phyloP scores from a whole-genome alignment of 306 rosid species.

The Rosa chinensis region DNA sequence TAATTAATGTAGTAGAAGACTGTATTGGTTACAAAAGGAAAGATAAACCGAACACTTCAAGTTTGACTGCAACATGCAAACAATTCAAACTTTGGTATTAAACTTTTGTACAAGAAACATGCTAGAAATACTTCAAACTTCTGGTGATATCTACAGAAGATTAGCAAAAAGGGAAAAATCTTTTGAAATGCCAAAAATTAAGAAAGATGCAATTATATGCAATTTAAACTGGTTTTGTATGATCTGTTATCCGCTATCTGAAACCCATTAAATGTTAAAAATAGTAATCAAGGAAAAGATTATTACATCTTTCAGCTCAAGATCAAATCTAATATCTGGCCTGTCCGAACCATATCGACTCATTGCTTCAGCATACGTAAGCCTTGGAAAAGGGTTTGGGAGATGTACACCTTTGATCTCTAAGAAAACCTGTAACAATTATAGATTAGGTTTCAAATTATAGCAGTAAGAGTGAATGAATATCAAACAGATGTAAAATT shows the following conservation, averaged over 20 bases:
- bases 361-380: conserved; percentile 96
- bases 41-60: background rate
- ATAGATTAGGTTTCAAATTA: conserved; percentile 19
- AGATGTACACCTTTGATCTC: conserved; percentile 79
- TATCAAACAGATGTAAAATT: background rate
- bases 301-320: conserved; percentile 82
- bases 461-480: conserved; percentile 7
- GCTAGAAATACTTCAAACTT: background rate
- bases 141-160: background rate
- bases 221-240: background rate
- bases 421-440: conserved; percentile 71
- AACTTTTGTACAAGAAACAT: background rate
- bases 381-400: conserved; percentile 94
- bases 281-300: conserved; percentile 27
- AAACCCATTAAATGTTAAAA: background rate
- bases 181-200: background rate
- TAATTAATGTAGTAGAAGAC: background rate
- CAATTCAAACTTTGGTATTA: background rate
- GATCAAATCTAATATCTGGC: conserved; percentile 90
- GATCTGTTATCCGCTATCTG: background rate
- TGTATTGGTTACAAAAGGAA: background rate
- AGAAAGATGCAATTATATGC: background rate
- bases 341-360: conserved; percentile 85
- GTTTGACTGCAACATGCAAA: background rate
- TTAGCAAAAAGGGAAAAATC: background rate